Conservation (phyloP, 1,284 basidiomycete genomes). For the Malassezia equina region DNA sequence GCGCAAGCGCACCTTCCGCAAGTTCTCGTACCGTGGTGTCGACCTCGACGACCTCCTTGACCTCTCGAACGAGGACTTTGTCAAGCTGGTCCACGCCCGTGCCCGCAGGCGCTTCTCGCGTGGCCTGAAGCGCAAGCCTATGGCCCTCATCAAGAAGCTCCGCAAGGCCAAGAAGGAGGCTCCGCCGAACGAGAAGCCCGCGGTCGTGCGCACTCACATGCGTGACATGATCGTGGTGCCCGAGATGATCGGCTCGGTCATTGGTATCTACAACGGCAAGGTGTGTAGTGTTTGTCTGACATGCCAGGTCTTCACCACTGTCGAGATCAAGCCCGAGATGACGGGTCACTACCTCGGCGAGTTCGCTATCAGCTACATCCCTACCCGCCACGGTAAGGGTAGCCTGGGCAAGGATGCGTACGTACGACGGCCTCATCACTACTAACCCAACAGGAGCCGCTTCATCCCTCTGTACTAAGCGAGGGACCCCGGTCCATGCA, state of each 20-base stretch:
- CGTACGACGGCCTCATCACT: not conserved
- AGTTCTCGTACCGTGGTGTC: conserved; percentile 94
- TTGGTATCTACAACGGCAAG: conserved; percentile 76
- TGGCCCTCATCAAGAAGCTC: conserved; percentile 99
- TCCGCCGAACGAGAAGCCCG: conserved; percentile 93
- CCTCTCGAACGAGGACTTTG: conserved; percentile 68
- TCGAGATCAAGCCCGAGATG: conserved; percentile 94
- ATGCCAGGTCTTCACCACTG: conserved; percentile 36
- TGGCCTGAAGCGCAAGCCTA: conserved; percentile 93
- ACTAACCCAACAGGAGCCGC: conserved; percentile 17
- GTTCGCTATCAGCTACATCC: conserved; percentile 75
- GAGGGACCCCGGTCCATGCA: not conserved
- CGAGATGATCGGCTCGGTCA: conserved; percentile 87
- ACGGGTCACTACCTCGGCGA: conserved; percentile 93
- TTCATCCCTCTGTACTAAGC: conserved; percentile 22
- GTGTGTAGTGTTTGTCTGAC: conserved; percentile 49
- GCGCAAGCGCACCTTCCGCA: conserved; percentile 94
- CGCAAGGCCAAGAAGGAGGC: conserved; percentile 99
- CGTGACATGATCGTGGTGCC: conserved; percentile 99
- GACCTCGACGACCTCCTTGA: conserved; percentile 84
- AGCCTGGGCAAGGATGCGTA: conserved; percentile 20
- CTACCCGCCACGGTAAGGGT: conserved; percentile 79
- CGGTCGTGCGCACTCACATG: conserved; percentile 96
- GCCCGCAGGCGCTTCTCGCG: conserved; percentile 97
- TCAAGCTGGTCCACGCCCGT: conserved; percentile 90